Conservation (phyloP, 1,284 basidiomycete species). For the Sporisorium graminicola region DNA sequence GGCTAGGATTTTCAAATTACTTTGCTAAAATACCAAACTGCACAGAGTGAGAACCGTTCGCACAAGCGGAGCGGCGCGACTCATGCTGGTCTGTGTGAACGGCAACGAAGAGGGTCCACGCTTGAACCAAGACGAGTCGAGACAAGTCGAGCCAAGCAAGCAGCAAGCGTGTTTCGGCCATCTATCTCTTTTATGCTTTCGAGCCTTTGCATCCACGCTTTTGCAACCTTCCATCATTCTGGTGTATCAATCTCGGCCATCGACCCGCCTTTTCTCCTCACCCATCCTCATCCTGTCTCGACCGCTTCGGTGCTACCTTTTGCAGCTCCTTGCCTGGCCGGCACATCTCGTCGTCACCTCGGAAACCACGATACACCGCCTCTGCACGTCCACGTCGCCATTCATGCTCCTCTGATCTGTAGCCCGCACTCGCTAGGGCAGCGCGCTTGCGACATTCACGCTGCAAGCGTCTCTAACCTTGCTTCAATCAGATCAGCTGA, state of each 20-base stretch:
- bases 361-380: background rate
- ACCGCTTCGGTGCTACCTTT: background rate
- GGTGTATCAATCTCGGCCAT: no score
- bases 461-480: background rate
- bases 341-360: background rate
- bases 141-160: no score
- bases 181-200: background rate
- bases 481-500: background rate
- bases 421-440: slow-evolving; percentile 3
- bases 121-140: no score
- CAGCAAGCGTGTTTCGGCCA: no score
- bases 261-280: background rate
- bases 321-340: no score
- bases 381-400: background rate
- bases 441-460: slow-evolving; percentile 11
- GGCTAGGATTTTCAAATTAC: background rate
- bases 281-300: background rate
- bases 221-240: no score
- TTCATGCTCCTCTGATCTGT: slow-evolving; percentile 13
- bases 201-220: no score
- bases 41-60: no score
- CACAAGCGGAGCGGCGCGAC: background rate
- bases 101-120: no score
- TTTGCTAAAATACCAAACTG: background rate
- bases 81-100: background rate